These are phyloP conservation scores for Hansenula lynferdii DNA, from an alignment of 1,139 yeast species.

Conservation along the genomic window DNA sequence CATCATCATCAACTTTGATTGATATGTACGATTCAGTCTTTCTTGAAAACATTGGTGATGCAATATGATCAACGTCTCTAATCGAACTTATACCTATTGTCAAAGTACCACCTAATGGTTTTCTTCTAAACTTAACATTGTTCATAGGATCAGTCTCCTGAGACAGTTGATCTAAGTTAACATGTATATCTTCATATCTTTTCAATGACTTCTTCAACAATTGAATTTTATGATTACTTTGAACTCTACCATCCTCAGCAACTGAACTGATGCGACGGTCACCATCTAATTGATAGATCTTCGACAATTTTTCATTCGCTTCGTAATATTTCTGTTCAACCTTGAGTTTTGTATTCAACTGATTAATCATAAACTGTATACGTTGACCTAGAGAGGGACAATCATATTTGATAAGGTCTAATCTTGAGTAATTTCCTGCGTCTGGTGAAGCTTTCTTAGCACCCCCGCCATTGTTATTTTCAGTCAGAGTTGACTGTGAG, in stretches of 20 bases:
- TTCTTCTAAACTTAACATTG: conserved; percentile 68
- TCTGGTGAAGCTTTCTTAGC: conserved; percentile 8
- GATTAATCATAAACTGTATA: conserved; percentile 93
- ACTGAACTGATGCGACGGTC: conserved; percentile 82
- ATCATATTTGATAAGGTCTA: conserved; percentile 86
- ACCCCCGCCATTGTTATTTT: conserved; percentile 4
- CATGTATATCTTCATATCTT: conserved; percentile 85
- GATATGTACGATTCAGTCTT: conserved; percentile 77
- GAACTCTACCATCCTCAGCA: conserved; percentile 83
- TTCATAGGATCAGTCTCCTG: conserved; percentile 61
- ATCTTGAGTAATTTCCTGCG: conserved; percentile 37
- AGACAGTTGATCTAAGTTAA: conserved; percentile 40
- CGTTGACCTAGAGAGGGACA: conserved; percentile 95
- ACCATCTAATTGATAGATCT: conserved; percentile 84
- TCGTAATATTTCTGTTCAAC: conserved; percentile 91
- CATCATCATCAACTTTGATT: conserved; percentile 83
- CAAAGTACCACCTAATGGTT: conserved; percentile 78
- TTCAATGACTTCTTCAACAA: conserved; percentile 78
- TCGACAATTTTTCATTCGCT: conserved; percentile 86
- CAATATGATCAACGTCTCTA: conserved; percentile 89
- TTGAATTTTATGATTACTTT: conserved; percentile 81
- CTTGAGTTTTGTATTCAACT: conserved; percentile 85
- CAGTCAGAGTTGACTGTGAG: conserved; percentile 7
- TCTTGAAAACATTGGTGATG: conserved; percentile 71
- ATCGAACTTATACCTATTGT: conserved; percentile 68